Percentiles rank a stretch among this genome's conserved stretches.
Evolutionary conservation across 352 stramenopile genomes (phyloP).

Genomic region (Phytophthora cactorum): DNA sequence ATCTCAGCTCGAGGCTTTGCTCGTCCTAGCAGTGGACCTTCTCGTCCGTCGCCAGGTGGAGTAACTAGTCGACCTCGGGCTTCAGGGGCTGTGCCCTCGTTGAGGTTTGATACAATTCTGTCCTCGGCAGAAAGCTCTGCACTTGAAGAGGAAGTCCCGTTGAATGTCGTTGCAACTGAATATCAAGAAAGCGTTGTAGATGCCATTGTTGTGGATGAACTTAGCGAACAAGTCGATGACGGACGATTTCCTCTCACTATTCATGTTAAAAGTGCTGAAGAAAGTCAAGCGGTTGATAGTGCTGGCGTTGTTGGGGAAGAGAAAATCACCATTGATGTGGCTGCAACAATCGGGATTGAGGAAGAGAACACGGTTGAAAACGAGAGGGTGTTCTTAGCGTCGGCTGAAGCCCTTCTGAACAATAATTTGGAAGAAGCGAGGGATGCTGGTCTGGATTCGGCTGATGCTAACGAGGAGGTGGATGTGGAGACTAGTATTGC

Average conservation of each 20-base stretch:
- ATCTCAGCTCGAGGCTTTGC: conserved; percentile 13
- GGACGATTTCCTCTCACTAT: neutral
- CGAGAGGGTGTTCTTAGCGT: neutral
- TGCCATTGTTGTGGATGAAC: neutral
- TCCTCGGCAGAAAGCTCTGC: neutral
- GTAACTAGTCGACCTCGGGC: neutral
- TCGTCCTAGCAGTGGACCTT: conserved; percentile 1
- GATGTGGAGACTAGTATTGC: neutral
- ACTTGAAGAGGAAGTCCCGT: conserved; percentile 1
- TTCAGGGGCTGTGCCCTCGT: conserved; percentile 10
- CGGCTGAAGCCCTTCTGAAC: neutral
- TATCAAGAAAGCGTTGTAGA: neutral
- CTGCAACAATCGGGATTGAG: neutral
- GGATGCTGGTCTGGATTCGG: neutral
- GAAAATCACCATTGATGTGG: neutral
- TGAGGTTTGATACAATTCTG: conserved; percentile 8
- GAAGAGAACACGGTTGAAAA: neutral
- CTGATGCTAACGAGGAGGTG: neutral
- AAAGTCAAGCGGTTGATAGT: neutral
- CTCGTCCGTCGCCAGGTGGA: conserved; percentile 30
- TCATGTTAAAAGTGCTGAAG: too few species aligned
- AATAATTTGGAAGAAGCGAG: conserved; percentile 1
- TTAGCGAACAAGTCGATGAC: conserved; percentile 2
- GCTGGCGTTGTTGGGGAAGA: neutral
- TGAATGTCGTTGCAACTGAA: neutral